Base-by-base conservation (phyloP, 2,329 filamentous ascomycete genomes). In the Ophiostoma piceae region DNA sequence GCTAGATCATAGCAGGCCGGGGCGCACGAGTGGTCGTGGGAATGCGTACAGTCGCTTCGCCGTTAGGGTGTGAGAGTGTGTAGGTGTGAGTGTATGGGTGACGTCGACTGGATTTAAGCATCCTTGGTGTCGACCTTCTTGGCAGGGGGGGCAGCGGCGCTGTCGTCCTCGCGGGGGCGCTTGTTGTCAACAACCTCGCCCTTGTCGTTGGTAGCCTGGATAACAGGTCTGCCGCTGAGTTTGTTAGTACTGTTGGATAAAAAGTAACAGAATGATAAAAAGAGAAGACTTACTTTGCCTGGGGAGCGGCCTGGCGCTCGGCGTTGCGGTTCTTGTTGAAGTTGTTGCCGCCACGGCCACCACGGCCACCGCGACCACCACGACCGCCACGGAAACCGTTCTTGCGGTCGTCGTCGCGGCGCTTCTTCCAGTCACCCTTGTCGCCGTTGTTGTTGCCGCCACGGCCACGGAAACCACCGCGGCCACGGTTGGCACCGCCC, bases 41-140 rank as follows among this genome's bases (percentile, higher is more conserved):
- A 57, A 4, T 57, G 51, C 51, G 51, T 29, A 12, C 9, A 57
- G 51, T 57, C 8, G 51, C 51, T 57, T 26, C 22, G 51, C n/a
- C n/a, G 51, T 57, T 22, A 14, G 22, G 16, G 43, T n/a, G 16
- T 47, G 43, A 5, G 41, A 3, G 43, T 47, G 43, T n/a, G 43
- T 57, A 8, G 8, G 5, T 51, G 22, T 29, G 51, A n/a, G 12
- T 26, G 32, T 32, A 14, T n/a, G 51, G 9, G 22, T 57, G n/a
- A 26, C 11, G 51, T 26, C 51, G 51, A 57, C 19, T 39, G 16
- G 4, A 4, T 26, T 16, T 22, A 67, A 22, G 62, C 62, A 65
- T 80, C 75, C 80, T 86, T 86, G 76, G 76, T 79, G 73, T 89
- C 85, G 57, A 87, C 82, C 80, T 89, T 90, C 83, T 90, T 90